These are phyloP conservation scores for Plasmodium gaboni DNA, from an alignment of 169 alveolate genomes.

Conservation along the genomic window DNA sequence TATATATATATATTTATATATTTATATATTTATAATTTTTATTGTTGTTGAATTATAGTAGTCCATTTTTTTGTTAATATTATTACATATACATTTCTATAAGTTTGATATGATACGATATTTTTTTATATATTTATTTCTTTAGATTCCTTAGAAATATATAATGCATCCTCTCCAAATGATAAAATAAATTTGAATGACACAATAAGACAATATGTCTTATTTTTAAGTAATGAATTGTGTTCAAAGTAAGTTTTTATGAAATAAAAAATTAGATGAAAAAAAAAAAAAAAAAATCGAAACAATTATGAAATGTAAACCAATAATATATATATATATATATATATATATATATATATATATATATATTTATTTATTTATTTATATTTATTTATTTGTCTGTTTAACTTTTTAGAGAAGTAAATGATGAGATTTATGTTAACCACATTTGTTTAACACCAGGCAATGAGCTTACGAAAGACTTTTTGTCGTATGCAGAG, in stretches of 20 bases:
- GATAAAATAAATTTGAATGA: constrained; percentile 64
- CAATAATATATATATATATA: not conserved
- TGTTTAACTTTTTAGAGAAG: constrained; percentile 11
- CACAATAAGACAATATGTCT: constrained; percentile 49
- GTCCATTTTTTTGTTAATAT: too few relatives aligned
- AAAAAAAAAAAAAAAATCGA: not conserved
- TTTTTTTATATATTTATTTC: not conserved
- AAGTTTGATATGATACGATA: too few relatives aligned
- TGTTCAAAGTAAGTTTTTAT: constrained; percentile 44
- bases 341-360: constrained; percentile 3
- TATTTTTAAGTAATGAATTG: constrained; percentile 51
- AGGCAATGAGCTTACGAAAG: constrained; percentile 3
- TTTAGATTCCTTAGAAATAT: constrained; percentile 53
- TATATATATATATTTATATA: constrained; percentile 1
- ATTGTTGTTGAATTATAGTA: too few relatives aligned
- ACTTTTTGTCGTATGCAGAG: constrained; percentile 31
- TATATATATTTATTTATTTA: not conserved
- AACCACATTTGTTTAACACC: constrained; percentile 67
- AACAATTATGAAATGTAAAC: not conserved
- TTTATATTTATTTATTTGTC: constrained; percentile 1
- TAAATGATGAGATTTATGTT: constrained; percentile 21
- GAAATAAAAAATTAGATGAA: not conserved
- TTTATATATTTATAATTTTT: not conserved
- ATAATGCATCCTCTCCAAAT: constrained; percentile 19
- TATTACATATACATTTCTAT: too few relatives aligned